Conservation (phyloP, 441 rosid species). For the Metrosideros polymorpha region DNA sequence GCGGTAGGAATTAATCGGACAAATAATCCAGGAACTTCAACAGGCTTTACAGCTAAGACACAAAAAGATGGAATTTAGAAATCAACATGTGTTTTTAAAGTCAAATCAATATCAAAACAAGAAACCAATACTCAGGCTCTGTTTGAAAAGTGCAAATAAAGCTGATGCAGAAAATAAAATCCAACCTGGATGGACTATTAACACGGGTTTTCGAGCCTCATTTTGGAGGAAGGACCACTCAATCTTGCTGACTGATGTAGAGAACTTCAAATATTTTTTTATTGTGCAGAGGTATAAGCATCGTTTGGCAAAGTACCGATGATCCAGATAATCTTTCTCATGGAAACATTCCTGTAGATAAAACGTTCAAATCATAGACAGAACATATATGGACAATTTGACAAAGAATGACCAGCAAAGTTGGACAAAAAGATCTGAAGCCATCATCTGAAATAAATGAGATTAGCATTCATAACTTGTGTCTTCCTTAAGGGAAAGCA, state of each 20-base stretch:
- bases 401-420: neutral
- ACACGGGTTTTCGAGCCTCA: conserved; percentile 81
- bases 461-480: neutral
- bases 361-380: neutral
- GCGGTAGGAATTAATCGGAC: conserved; percentile 76
- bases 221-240: conserved; percentile 80
- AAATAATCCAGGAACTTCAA: conserved; percentile 47
- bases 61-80: neutral
- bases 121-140: neutral
- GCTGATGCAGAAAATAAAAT: neutral
- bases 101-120: neutral
- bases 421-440: neutral
- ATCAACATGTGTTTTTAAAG: neutral
- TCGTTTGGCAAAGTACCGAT: conserved; percentile 88
- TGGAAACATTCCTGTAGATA: conserved; percentile 65
- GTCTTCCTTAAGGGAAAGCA: neutral
- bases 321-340: conserved; percentile 75
- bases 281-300: conserved; percentile 69
- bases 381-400: neutral
- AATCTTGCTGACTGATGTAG: conserved; percentile 41
- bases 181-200: conserved; percentile 71
- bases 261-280: conserved; percentile 48
- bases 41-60: conserved; percentile 37
- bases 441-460: neutral
- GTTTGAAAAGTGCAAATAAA: neutral